Evolutionary conservation across 768 basidiomycete species (phyloP).

Genomic region (Pleurotus djamor): DNA sequence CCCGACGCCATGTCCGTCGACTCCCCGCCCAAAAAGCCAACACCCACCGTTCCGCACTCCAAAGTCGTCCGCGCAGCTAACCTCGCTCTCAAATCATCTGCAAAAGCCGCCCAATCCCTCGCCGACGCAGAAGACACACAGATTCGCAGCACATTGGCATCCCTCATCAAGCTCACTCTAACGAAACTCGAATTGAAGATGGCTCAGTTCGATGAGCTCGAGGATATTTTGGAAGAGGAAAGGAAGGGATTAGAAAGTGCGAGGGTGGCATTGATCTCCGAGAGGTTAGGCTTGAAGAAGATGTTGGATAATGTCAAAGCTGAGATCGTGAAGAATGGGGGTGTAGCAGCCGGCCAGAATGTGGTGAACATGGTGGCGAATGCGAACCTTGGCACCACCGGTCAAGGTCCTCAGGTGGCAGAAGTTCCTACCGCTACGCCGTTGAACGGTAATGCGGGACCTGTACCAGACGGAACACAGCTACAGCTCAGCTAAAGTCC

Average conservation of each 20-base stretch:
- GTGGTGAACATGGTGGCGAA: slow-evolving; percentile 26
- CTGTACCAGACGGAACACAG: slow-evolving; percentile 52
- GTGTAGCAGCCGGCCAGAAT: slow-evolving; percentile 32
- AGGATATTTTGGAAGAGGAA: slow-evolving; percentile 90
- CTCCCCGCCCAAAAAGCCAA: slow-evolving; percentile 27
- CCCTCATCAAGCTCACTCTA: slow-evolving; percentile 79
- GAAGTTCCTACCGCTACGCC: slow-evolving; percentile 46
- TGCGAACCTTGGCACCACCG: slow-evolving; percentile 49
- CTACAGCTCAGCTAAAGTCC: slow-evolving; percentile 41
- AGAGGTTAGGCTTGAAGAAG: slow-evolving; percentile 70
- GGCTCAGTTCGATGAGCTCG: slow-evolving; percentile 91
- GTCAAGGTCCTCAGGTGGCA: slow-evolving; percentile 55
- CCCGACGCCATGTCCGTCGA: slow-evolving; percentile 50
- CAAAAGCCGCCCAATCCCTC: slow-evolving; percentile 77
- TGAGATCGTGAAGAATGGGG: slow-evolving; percentile 51
- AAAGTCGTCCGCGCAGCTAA: slow-evolving; percentile 81
- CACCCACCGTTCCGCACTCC: slow-evolving; percentile 58
- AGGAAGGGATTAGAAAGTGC: slow-evolving; percentile 81
- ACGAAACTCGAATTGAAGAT: slow-evolving; percentile 95
- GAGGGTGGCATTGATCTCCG: slow-evolving; percentile 75
- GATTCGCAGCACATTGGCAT: slow-evolving; percentile 75
- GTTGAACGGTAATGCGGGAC: slow-evolving; percentile 53
- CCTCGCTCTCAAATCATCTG: slow-evolving; percentile 86
- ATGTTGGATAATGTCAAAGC: slow-evolving; percentile 65
- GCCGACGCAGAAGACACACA: slow-evolving; percentile 82